These are phyloP conservation scores for Pseudogymnoascus sp. DNA, from an alignment of 2,329 filamentous ascomycete genomes.

Conservation along the genomic window DNA sequence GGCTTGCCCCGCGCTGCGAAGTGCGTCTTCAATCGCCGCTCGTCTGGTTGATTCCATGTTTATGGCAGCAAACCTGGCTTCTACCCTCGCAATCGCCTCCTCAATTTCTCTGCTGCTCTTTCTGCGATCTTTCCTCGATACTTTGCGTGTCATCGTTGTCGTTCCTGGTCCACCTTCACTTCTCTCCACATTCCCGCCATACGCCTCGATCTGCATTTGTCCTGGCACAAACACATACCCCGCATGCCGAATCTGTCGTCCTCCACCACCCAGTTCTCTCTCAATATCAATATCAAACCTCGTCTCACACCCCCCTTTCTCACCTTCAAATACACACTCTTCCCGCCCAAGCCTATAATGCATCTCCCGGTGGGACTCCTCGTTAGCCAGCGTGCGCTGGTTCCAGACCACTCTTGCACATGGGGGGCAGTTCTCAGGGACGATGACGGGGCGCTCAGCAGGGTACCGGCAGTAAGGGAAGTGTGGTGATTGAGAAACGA, in stretches of 20 bases:
- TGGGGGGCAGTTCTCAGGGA: constrained; percentile 22
- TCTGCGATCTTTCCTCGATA: background rate
- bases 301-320: background rate
- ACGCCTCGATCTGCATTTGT: background rate
- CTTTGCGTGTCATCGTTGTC: background rate
- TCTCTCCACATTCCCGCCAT: background rate
- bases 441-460: constrained; percentile 20
- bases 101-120: constrained; percentile 5
- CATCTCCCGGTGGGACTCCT: background rate
- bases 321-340: background rate
- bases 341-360: background rate
- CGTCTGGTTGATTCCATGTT: background rate
- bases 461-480: constrained; percentile 24
- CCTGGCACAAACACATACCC: background rate
- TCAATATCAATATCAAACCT: constrained; percentile 1
- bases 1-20: background rate
- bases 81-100: background rate
- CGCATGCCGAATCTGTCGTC: background rate
- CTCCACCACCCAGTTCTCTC: background rate
- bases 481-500: constrained; percentile 16
- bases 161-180: background rate
- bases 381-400: constrained; percentile 9
- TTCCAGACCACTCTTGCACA: constrained; percentile 27
- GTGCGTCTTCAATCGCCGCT: background rate
- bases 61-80: background rate